Evolutionary conservation across 2,329 filamentous ascomycete species (phyloP), one percentile per base, ranked within the genome.

Genomic region (Thielaviopsis cerberus): DNA sequence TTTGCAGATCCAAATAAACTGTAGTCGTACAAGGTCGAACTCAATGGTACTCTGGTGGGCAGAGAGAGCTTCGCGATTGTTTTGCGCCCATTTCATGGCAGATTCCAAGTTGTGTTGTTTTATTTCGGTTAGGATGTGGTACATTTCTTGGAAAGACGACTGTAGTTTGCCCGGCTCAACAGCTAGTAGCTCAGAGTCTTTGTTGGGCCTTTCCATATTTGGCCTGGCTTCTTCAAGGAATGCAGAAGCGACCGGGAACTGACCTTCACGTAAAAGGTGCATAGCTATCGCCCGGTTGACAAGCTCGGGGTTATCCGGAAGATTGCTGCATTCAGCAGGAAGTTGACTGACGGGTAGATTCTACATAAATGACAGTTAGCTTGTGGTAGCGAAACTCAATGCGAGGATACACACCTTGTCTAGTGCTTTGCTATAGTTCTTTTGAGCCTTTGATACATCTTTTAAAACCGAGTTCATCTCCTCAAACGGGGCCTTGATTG

Each of bases 261-360:
- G 86, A 54, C 92, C 92, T 71, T 97, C 91, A 48, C 92, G 86
- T 45, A 98, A 78, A 23, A 98, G 78, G 67, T 98, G 92, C 89
- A 97, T 96, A 10, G 87, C 87, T 64, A 98, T 94, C 6, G 92
- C 91, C 59, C 90, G 82, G 71, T 96, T 94, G 67, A 97, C 88
- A 13, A 96, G 76, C 17, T 78, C 75, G 3, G 85, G 78, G 63
- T 94, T 82, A 26, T 61, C 45, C 30, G 59, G 57, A 22, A 57
- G 52, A 22, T 83, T 79, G 1, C 81, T 82, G 69, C 96, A 81
- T 34, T 88, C 48, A 30, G 24, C 25, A 10, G 60, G 58, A n/a
- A 61, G 65, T 88, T 83, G 59, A 90, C 86, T 65, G 82, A 85
- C 15, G 83, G 86, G 0, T 91, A 81, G 15, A 86, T 74, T 15